Conservation (phyloP, 768 basidiomycete species). For the Mrakia frigida region DNA sequence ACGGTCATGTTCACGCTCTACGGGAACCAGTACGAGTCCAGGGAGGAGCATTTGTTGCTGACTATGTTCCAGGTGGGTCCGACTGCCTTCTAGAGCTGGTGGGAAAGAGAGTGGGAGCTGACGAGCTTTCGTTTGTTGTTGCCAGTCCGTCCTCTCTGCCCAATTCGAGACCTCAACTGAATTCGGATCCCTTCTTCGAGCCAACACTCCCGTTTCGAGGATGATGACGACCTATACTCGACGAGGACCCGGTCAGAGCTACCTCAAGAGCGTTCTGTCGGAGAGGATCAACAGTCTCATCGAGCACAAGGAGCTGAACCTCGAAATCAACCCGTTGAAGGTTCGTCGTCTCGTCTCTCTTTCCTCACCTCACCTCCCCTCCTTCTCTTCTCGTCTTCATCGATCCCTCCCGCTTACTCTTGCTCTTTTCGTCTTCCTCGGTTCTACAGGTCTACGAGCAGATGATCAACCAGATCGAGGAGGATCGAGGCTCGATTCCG, state of each 20-base stretch:
- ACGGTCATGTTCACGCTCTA: constrained; percentile 99
- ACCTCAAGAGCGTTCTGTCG: constrained; percentile 93
- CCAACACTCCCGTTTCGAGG: constrained; percentile 96
- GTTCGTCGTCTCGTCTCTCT: constrained; percentile 45
- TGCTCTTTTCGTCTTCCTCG: no score
- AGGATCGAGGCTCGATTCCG: constrained; percentile 88
- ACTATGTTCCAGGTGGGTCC: constrained; percentile 81
- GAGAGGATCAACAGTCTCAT: constrained; percentile 98
- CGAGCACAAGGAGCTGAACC: constrained; percentile 97
- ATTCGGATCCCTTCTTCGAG: constrained; percentile 95
- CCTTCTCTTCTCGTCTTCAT: background rate
- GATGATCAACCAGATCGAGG: constrained; percentile 98
- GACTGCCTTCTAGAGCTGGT: background rate
- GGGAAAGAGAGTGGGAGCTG: background rate
- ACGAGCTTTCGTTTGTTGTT: background rate
- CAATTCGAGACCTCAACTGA: constrained; percentile 99
- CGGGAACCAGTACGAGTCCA: constrained; percentile 96
- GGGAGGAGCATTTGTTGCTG: constrained; percentile 94
- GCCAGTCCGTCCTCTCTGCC: constrained; percentile 88
- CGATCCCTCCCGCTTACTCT: no score
- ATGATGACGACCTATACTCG: constrained; percentile 99
- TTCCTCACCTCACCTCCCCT: constrained; percentile 19
- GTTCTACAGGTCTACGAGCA: constrained; percentile 87
- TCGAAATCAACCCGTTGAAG: constrained; percentile 99
- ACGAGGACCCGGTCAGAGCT: constrained; percentile 95